phyloP scores from a whole-genome alignment of 306 rosid species.

The Begonia masoniana region DNA sequence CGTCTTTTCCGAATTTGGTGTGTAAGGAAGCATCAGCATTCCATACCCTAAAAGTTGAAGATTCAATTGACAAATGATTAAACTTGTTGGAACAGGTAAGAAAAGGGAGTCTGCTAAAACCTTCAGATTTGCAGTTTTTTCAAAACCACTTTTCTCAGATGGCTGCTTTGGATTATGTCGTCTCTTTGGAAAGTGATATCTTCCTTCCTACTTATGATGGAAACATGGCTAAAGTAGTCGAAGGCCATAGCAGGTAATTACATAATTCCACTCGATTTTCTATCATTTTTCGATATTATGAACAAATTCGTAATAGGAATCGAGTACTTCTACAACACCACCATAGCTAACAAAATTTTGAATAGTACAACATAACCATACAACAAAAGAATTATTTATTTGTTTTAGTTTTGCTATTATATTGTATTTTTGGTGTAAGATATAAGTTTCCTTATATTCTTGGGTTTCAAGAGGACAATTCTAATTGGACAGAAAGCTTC shows the following conservation, averaged over 20 bases:
- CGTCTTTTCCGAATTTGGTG: slow-evolving; percentile 72
- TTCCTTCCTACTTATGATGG: slow-evolving; percentile 91
- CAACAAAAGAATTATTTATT: too few species aligned
- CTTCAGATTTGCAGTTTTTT: slow-evolving; percentile 60
- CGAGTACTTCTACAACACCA: too few species aligned
- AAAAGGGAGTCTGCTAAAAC: slow-evolving; percentile 67
- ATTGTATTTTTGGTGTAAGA: slow-evolving; percentile 12
- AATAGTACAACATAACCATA: too few species aligned
- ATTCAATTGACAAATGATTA: slow-evolving; percentile 10
- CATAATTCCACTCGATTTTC: neutral
- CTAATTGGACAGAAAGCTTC: slow-evolving; percentile 42
- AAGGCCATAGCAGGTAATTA: slow-evolving; percentile 67
- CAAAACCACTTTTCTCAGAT: slow-evolving; percentile 79
- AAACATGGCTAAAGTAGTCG: slow-evolving; percentile 80
- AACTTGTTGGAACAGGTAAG: slow-evolving; percentile 37
- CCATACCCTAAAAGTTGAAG: neutral
- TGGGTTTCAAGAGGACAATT: slow-evolving; percentile 75
- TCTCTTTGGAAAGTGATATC: slow-evolving; percentile 79
- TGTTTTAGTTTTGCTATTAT: too few species aligned
- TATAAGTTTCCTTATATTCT: slow-evolving; percentile 17
- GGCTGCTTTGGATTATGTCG: slow-evolving; percentile 95
- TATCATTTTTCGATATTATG: too few species aligned
- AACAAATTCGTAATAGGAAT: too few species aligned
- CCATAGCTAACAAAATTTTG: too few species aligned
- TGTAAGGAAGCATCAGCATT: slow-evolving; percentile 8